These are phyloP conservation scores for Debaryomyces fabryi DNA, from an alignment of 1,139 yeast species.

Conservation along the genomic window DNA sequence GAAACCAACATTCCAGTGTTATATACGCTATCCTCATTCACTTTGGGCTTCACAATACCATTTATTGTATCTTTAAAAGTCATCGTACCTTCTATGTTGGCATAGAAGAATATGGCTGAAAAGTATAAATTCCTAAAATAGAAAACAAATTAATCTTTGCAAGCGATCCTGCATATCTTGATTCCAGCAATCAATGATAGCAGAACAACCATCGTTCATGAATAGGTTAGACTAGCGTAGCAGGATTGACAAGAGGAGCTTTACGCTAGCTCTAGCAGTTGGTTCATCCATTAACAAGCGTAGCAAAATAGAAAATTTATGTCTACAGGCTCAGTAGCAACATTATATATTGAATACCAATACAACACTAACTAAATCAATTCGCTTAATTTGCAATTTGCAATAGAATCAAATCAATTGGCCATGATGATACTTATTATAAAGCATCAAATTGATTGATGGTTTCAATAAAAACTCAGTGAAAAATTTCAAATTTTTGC, in stretches of 20 bases:
- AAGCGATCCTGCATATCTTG: neutral
- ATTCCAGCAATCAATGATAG: neutral
- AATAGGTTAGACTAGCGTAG: neutral
- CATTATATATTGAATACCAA: neutral
- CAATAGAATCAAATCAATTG: neutral
- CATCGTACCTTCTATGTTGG: neutral
- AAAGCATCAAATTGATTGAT: neutral
- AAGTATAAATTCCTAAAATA: slow-evolving; percentile 1
- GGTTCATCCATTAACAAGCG: neutral
- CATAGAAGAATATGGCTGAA: neutral
- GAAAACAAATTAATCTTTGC: slow-evolving; percentile 1
- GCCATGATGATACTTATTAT: neutral
- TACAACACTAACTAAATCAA: neutral
- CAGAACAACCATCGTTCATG: neutral
- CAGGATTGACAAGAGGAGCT: neutral
- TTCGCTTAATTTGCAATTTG: neutral
- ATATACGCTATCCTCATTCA: neutral
- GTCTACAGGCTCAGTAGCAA: neutral
- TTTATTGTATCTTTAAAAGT: neutral
- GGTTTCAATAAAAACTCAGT: neutral
- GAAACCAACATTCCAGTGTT: neutral
- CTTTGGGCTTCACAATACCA: neutral
- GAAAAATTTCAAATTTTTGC: slow-evolving; percentile 1
- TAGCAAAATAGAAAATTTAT: neutral
- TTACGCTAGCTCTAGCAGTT: neutral